Conservation (phyloP, 164 flowering plant species). For the grape (Vitis vinifera) region ASM3070453v1 NC_081806.1:5396001-5396500, state of each 20-base stretch:
- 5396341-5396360: slow-evolving; percentile 88
- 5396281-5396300: slow-evolving; percentile 81
- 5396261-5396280: slow-evolving; percentile 58
- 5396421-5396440: slow-evolving; percentile 78
- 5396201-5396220: slow-evolving; percentile 82
- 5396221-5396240: slow-evolving; percentile 87
- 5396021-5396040: too few relatives aligned
- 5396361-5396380: slow-evolving; percentile 76
- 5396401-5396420: slow-evolving; percentile 94
- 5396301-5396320: slow-evolving; percentile 76
- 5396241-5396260: slow-evolving; percentile 91
- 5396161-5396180: not conserved
- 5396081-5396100: too few relatives aligned
- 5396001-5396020: too few relatives aligned
- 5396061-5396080: too few relatives aligned
- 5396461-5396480: not conserved
- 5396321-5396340: slow-evolving; percentile 94
- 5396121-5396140: not conserved
- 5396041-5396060: too few relatives aligned
- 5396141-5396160: not conserved
- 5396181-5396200: too few relatives aligned
- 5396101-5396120: too few relatives aligned
- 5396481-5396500: too few relatives aligned
- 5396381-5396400: slow-evolving; percentile 85
- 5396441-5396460: slow-evolving; percentile 45